A percentile compares a stretch with the other conserved stretches of the same genome.
Evolutionary conservation across 352 stramenopile genomes (phyloP).

Genomic region (Globisporangium canariense): DNA sequence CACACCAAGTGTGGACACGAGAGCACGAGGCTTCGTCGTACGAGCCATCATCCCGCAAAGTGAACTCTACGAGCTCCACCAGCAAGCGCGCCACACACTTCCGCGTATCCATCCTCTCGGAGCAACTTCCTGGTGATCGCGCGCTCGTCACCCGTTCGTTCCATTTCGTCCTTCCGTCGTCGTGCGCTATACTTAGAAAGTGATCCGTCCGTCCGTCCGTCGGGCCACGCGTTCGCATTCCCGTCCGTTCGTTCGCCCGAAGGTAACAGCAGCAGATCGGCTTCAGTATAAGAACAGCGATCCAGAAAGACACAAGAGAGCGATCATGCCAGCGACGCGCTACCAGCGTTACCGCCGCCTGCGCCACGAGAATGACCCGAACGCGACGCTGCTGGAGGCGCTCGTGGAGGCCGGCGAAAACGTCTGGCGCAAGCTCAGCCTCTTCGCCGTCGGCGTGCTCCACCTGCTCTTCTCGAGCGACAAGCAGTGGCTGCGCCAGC

Average conservation of each 20-base stretch:
- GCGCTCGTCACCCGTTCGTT: neutral
- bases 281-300: neutral
- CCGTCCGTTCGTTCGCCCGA: neutral
- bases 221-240: neutral
- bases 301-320: neutral
- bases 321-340: neutral
- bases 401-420: slow-evolving; percentile 34
- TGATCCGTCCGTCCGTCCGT: neutral
- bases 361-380: slow-evolving; percentile 11
- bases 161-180: neutral
- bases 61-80: neutral
- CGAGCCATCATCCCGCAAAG: too few relatives aligned
- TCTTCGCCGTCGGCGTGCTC: slow-evolving; percentile 53
- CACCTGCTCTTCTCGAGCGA: slow-evolving; percentile 79
- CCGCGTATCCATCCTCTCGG: neutral
- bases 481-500: slow-evolving; percentile 34
- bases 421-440: slow-evolving; percentile 61
- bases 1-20: neutral
- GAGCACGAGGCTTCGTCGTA: neutral
- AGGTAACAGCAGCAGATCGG: neutral
- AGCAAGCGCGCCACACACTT: neutral
- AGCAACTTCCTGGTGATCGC: neutral
- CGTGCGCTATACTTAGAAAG: neutral
- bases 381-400: slow-evolving; percentile 22
- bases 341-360: neutral